phyloP scores from a whole-genome alignment of 345 rosid genomes.

The Lepidium africanum region DNA sequence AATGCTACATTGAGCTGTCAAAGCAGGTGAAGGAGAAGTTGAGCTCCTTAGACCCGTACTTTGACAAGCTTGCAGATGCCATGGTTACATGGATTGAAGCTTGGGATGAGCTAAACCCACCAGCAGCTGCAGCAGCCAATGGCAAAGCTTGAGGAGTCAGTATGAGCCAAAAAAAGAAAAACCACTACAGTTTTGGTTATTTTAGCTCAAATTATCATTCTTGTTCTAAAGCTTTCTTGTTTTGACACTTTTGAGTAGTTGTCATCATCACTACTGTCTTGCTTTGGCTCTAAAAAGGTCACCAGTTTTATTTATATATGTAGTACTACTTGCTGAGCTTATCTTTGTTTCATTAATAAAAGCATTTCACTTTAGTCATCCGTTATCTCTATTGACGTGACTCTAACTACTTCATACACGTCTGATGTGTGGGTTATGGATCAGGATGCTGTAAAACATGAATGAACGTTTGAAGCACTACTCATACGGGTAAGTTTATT shows the following conservation, averaged over 20 bases:
- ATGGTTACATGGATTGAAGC: slow-evolving; percentile 96
- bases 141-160: slow-evolving; percentile 38
- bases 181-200: slow-evolving; percentile 19
- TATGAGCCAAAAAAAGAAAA: slow-evolving; percentile 5
- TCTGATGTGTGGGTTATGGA: slow-evolving; percentile 1
- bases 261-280: slow-evolving; percentile 1
- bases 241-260: slow-evolving; percentile 11
- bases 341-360: neutral
- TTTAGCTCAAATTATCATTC: slow-evolving; percentile 15
- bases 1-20: slow-evolving; percentile 75
- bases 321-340: neutral
- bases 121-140: slow-evolving; percentile 22
- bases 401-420: neutral
- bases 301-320: slow-evolving; percentile 14
- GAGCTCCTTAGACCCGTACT: slow-evolving; percentile 66
- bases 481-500: neutral
- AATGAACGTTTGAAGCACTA: neutral
- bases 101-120: slow-evolving; percentile 91
- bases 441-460: neutral
- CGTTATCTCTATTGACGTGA: neutral
- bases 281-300: neutral
- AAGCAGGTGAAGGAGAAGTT: slow-evolving; percentile 83
- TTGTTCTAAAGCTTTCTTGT: neutral
- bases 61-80: slow-evolving; percentile 80
- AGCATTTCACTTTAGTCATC: neutral